These are phyloP conservation scores for Pholiota microspora DNA, from an alignment of 768 basidiomycete genomes.

Conservation along the genomic window DNA sequence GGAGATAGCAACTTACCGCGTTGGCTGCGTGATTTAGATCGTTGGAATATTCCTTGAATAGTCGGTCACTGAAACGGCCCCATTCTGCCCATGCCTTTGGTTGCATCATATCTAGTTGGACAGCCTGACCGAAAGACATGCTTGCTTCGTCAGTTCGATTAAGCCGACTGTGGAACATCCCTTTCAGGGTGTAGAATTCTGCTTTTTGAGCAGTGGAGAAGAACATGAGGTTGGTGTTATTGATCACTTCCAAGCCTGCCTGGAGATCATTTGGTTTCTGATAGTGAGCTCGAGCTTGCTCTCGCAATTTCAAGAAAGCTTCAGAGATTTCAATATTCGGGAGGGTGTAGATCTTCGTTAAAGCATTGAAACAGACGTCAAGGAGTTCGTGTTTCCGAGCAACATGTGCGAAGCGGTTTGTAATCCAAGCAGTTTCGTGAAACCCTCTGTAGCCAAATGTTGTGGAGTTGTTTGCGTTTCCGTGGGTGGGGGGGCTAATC, in stretches of 20 bases:
- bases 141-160: slow-evolving; percentile 88
- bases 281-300: slow-evolving; percentile 98
- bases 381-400: slow-evolving; percentile 95
- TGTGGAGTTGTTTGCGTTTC: slow-evolving; percentile 53
- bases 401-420: slow-evolving; percentile 98
- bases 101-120: slow-evolving; percentile 92
- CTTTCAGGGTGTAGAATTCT: slow-evolving; percentile 97
- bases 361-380: slow-evolving; percentile 91
- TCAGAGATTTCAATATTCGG: slow-evolving; percentile 99
- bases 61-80: slow-evolving; percentile 90
- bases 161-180: slow-evolving; percentile 94
- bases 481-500: slow-evolving; percentile 58
- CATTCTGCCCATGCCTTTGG: slow-evolving; percentile 99
- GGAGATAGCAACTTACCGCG: slow-evolving; percentile 96
- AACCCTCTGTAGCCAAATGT: slow-evolving; percentile 94
- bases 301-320: slow-evolving; percentile 96
- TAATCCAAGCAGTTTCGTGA: slow-evolving; percentile 99
- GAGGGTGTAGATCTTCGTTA: slow-evolving; percentile 97
- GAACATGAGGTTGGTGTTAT: slow-evolving; percentile 98
- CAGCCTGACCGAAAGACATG: slow-evolving; percentile 89
- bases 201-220: slow-evolving; percentile 94
- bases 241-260: slow-evolving; percentile 96
- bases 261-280: slow-evolving; percentile 92
- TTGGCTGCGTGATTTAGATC: slow-evolving; percentile 79
- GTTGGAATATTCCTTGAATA: slow-evolving; percentile 83